A percentile compares a stretch with the other conserved stretches of the same genome.
Conservation (phyloP, 192 early-diverging fungal genomes). For the Helicostylum pulchrum region DNA sequence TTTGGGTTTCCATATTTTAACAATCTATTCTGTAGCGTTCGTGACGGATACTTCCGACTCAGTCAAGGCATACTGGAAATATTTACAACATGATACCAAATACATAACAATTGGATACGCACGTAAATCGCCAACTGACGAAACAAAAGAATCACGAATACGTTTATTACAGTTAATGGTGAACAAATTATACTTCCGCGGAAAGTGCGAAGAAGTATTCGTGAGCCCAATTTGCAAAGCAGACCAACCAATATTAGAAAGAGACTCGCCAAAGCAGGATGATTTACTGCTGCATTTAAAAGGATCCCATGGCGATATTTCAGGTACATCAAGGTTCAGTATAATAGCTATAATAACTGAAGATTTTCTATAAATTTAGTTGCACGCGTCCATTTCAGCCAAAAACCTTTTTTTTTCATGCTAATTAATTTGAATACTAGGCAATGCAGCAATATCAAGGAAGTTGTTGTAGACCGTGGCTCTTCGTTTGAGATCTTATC, state of each 20-base stretch:
- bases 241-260: constrained; percentile 10
- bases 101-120: constrained; percentile 10
- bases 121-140: constrained; percentile 11
- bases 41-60: constrained; percentile 7
- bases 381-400: constrained; percentile 10
- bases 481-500: constrained; percentile 13
- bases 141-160: constrained; percentile 10
- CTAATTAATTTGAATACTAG: constrained; percentile 9
- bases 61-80: constrained; percentile 7
- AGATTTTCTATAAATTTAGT: constrained; percentile 4
- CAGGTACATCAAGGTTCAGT: constrained; percentile 13
- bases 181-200: constrained; percentile 8
- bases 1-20: constrained; percentile 7
- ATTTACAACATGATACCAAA: constrained; percentile 11
- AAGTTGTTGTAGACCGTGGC: constrained; percentile 9
- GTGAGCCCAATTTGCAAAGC: constrained; percentile 11
- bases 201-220: constrained; percentile 10
- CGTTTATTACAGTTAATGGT: constrained; percentile 11
- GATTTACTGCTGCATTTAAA: constrained; percentile 10
- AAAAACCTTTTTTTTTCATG: constrained; percentile 11
- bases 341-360: constrained; percentile 10
- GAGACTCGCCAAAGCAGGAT: constrained; percentile 11
- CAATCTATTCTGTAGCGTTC: constrained; percentile 10
- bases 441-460: constrained; percentile 7
- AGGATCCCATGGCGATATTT: constrained; percentile 9